Evolutionary conservation across 2,329 filamentous ascomycete species (phyloP), one percentile per base, ranked within the genome.

Genomic region (Fusarium camptoceras): DNA sequence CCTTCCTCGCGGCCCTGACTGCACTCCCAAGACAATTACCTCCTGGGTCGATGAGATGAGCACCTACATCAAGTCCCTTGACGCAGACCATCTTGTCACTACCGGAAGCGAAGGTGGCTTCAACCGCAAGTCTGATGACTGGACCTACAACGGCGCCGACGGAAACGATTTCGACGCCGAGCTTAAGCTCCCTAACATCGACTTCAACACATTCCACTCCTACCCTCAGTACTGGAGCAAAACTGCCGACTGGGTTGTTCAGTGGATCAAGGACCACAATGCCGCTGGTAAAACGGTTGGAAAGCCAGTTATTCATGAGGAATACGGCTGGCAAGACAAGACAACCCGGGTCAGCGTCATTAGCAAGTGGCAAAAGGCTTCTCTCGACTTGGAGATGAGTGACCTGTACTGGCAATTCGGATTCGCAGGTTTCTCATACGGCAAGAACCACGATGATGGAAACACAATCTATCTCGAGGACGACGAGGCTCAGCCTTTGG

Each of bases 91-190:
- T 73, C 79, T 88, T 12, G 85, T 88, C 8, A 87, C 86, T 15
- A 85, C 82, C 68, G 86, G 87, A 43, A 85, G 84, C 27, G 86
- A 91, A 76, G 89, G 89, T 9, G 88, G 84, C 44, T 88, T 88
- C 77, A 84, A 85, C 73, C 64, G 77, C 10, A 70, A 71, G 6
- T 80, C 78, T 6, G 77, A 78, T 27, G 83, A 85, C 73, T 83
- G 81, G 77, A 75, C 79, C 6, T 85, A 85, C 74, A 82, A 81
- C 63, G 83, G 83, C 11, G 75, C 76, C 10, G 84, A 88, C 62
- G 86, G 86, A 6, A 82, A 84, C 25, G 85, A 88, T 70, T 87
- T 87, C 53, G 84, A 87, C 58, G 80, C 80, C 48, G 85, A 87
- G 73, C 68, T 78, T 3, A 76, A 55, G 16, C 16, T 88, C 5